Evolutionary conservation across 441 rosid genomes (phyloP), one percentile per base, ranked within the genome.

Genomic region (Pelargonium australe): DNA sequence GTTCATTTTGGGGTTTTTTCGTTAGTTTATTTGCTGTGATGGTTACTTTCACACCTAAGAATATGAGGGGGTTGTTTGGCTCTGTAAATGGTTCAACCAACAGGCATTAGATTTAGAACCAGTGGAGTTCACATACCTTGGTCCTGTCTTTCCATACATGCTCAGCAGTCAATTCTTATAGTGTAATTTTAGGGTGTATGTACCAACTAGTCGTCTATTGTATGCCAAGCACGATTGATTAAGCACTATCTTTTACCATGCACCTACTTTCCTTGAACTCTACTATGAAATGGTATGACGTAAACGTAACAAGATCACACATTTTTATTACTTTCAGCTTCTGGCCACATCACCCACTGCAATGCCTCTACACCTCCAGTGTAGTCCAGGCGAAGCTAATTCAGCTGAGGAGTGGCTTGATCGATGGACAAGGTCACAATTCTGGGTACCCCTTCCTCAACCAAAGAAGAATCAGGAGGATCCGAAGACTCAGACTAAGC

Each of bases 351-450:
- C 86, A 37, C 80, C 83, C 57, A 67, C 72, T 57, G 69, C 72
- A 55, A 66, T 62, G 68, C 89, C 91, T 71, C 81, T 87, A 55
- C 74, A 40, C 73, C 79, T 86, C 55, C 85, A 82, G 23, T 86
- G 80, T 71, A 79, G 71, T 70, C 72, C 73, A 13, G 85, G 79
- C 69, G 90, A 91, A 58, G 85, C 88, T 58, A 89, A 91, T 78
- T 87, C 87, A 8, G 76, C 85, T 23, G 67, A 63, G 78, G 79
- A 78, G 67, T 93, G 98, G 98, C 82, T 89, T 64, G 84, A 75
- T 70, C 90, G 96, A 66, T 93, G 98, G 97, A 82, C 92, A 41
- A 79, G 45, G 5, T 82, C 84, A 72, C 81, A 45, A 55, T 84
- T 86, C 72, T 88, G 90, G 97, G 82, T 73, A 70, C 79, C 83